Base-by-base conservation (phyloP, 768 basidiomycete species). In the Psilocybe tampanensis region DNA sequence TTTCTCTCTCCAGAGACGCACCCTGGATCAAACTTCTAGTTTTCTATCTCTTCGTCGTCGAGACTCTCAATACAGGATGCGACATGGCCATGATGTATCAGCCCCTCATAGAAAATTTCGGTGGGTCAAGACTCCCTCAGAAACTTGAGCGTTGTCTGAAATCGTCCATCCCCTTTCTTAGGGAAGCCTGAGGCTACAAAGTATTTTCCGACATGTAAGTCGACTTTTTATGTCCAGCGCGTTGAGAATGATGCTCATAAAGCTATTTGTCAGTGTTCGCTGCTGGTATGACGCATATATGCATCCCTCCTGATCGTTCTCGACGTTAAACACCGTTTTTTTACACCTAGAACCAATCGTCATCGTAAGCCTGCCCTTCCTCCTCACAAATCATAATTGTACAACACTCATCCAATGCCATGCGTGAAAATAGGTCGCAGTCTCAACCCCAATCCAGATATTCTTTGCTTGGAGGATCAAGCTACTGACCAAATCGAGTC, bases 361-460 rank as follows among this genome's bases (percentile, higher is more conserved):
- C 11, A 71, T 70, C 55, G 69, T 72, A 59, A 52, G 72, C 65
- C 21, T 44, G 55, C 53, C 32, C 45, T 47, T 52, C 32, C 32
- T 33, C 2, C 13, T 53, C 41, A 8, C n/a, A 32, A 44, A 15
- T n/a, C 47, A 3, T 15, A 12, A 15, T n/a, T n/a, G n/a, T n/a
- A n/a, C n/a, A n/a, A n/a, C n/a, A n/a, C n/a, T n/a, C n/a, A n/a
- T n/a, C n/a, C n/a, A n/a, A n/a, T n/a, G n/a, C n/a, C n/a, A n/a
- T n/a, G n/a, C n/a, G n/a, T 18, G 6, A 5, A 29, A 29, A 29
- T 50, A 76, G 76, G 76, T 78, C 2, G 68, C 73, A 1, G 70
- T 80, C 7, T 81, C 78, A 2, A 80, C 77, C 7, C 78, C 78
- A 0, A 79, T 81, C 18, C 80, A 81, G 62, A 59, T 81, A 9